Evolutionary conservation across 2,329 filamentous ascomycete genomes (phyloP).

Genomic region (Paecilomyces fulvus): DNA sequence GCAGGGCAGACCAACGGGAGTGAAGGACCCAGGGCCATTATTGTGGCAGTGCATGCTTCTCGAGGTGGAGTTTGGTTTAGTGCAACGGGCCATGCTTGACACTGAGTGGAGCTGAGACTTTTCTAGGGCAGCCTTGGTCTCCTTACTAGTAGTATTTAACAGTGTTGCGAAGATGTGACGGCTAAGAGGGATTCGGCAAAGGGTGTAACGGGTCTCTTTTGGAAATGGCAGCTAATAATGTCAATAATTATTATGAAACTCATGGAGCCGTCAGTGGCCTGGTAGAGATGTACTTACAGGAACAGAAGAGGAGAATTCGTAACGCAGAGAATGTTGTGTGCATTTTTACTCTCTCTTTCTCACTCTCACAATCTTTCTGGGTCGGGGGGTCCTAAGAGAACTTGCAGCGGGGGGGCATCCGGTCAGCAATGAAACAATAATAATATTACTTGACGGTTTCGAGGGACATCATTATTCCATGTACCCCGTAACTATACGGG

Average conservation of each 20-base stretch:
- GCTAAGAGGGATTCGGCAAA: background rate
- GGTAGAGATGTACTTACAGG: background rate
- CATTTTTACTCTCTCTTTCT: background rate
- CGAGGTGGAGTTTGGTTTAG: slow-evolving; percentile 12
- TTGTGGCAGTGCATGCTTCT: slow-evolving; percentile 22
- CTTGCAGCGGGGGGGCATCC: background rate
- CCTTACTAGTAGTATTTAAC: background rate
- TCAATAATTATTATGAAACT: background rate
- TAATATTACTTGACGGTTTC: background rate
- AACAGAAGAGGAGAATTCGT: background rate
- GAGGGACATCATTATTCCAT: background rate
- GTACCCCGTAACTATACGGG: background rate
- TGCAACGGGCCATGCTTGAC: slow-evolving; percentile 6
- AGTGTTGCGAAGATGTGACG: background rate
- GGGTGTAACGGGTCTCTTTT: background rate
- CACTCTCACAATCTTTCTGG: background rate
- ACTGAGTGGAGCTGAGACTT: slow-evolving; percentile 8
- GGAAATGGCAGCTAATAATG: background rate
- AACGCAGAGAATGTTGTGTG: background rate
- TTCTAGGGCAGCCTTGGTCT: slow-evolving; percentile 1
- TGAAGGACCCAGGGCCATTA: slow-evolving; percentile 8
- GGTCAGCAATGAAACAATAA: background rate
- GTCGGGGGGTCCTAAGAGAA: background rate
- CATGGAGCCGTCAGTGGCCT: background rate
- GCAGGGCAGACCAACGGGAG: background rate